These are phyloP conservation scores for Penstemon newberryi DNA, from an alignment of 257 asterid genomes.

Conservation along the genomic window DNA sequence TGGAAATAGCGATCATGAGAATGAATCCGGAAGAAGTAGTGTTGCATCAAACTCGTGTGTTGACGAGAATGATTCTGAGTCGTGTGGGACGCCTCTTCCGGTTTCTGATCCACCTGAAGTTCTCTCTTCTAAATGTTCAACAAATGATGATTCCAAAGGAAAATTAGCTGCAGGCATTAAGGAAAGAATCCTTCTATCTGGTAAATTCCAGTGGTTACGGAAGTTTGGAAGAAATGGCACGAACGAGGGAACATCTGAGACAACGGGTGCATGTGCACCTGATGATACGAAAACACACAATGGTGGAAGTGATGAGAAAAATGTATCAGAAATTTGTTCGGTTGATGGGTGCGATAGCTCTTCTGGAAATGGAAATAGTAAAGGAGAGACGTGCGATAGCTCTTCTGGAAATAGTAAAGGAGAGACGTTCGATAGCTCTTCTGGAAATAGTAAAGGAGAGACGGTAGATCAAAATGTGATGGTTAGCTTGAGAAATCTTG, in stretches of 20 bases:
- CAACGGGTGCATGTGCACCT: conserved; percentile 16
- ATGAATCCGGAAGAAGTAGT: conserved; percentile 56
- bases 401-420: no score
- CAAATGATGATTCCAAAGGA: conserved; percentile 33
- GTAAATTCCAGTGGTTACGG: conserved; percentile 40
- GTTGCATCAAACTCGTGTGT: conserved; percentile 55
- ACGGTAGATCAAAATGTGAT: conserved; percentile 40
- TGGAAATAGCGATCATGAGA: conserved; percentile 38
- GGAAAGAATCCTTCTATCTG: conserved; percentile 25
- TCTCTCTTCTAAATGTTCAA: conserved; percentile 32
- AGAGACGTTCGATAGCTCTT: no score
- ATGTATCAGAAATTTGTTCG: conserved; percentile 13
- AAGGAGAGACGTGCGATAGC: no score
- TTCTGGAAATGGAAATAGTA: no score
- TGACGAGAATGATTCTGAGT: conserved; percentile 41
- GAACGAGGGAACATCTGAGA: conserved; percentile 32
- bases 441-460: conserved; percentile 26
- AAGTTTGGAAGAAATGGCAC: conserved; percentile 39
- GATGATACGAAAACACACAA: conserved; percentile 31
- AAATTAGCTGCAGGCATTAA: conserved; percentile 27
- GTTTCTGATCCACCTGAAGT: conserved; percentile 28
- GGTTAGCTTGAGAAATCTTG: conserved; percentile 51
- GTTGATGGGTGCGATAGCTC: conserved; percentile 30
- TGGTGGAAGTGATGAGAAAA: conserved; percentile 29
- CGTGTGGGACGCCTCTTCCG: conserved; percentile 7